Evolutionary conservation across 352 stramenopile genomes (phyloP).

Genomic region (Pythium aphanidermatum): DNA sequence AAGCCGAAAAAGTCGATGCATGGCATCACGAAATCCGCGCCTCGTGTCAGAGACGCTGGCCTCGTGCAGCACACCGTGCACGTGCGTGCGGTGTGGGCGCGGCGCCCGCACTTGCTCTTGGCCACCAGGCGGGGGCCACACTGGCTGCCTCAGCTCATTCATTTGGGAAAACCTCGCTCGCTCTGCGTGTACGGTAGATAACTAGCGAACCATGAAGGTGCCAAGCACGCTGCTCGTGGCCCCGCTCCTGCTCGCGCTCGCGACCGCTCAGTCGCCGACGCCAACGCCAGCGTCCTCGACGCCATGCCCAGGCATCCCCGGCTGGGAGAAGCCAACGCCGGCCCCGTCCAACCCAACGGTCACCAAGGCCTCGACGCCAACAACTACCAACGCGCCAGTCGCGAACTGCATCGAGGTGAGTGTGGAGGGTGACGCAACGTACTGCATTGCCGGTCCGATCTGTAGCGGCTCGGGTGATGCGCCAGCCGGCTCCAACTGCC

Average conservation of each 20-base stretch:
- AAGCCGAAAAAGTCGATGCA: too few relatives aligned
- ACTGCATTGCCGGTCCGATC: conserved; percentile 58
- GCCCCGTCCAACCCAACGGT: background rate
- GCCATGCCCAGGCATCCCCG: conserved; percentile 4
- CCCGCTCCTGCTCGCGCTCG: conserved; percentile 1
- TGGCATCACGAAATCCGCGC: too few relatives aligned
- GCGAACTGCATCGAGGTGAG: conserved; percentile 52
- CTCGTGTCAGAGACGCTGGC: too few relatives aligned
- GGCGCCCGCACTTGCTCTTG: too few relatives aligned
- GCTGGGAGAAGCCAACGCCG: conserved; percentile 5
- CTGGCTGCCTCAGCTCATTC: too few relatives aligned
- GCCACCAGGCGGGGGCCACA: too few relatives aligned
- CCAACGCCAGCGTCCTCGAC: background rate
- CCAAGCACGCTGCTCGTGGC: background rate
- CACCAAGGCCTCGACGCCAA: too few relatives aligned
- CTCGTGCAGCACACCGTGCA: too few relatives aligned
- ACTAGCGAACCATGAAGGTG: conserved; percentile 3
- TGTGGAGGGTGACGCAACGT: conserved; percentile 65
- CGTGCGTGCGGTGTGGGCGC: too few relatives aligned
- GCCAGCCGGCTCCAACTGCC: conserved; percentile 40
- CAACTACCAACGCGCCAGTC: conserved; percentile 5
- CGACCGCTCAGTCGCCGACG: background rate
- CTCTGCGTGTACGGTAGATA: background rate
- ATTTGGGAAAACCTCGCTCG: background rate
- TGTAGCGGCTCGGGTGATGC: conserved; percentile 43